phyloP scores from a whole-genome alignment of 192 early-diverging fungal species.

The Jimgerdemannia lactiflua region DNA sequence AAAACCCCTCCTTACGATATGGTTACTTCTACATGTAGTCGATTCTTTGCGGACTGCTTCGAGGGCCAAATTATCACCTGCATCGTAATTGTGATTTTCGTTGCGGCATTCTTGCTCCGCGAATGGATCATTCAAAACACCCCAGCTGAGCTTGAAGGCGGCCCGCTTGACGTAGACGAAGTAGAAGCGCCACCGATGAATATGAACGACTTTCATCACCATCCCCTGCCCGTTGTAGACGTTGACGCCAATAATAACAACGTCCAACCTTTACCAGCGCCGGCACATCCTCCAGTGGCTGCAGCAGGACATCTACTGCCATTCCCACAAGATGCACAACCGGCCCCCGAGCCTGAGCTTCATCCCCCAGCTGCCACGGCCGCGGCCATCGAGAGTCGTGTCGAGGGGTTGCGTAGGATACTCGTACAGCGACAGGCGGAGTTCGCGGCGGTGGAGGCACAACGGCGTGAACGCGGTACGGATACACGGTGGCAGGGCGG shows the following conservation, averaged over 20 bases:
- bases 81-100: constrained; percentile 72
- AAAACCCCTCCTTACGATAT: not conserved
- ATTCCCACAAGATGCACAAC: no score
- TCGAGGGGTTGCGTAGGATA: not conserved
- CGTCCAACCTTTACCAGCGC: not conserved
- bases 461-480: not conserved
- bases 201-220: not conserved
- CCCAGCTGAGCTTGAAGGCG: constrained; percentile 25
- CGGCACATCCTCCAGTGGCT: not conserved
- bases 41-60: constrained; percentile 64
- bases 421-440: not conserved
- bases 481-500: not conserved
- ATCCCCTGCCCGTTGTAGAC: not conserved
- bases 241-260: not conserved
- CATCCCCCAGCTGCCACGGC: no score
- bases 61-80: constrained; percentile 85
- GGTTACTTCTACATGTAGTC: constrained; percentile 15
- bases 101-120: constrained; percentile 74
- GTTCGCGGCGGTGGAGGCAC: not conserved
- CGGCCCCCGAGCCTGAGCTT: no score
- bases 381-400: not conserved
- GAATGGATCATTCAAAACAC: constrained; percentile 88
- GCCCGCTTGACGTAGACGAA: not conserved
- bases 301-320: not conserved
- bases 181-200: not conserved